phyloP scores from a whole-genome alignment of 2,329 filamentous ascomycete genomes.

The Paecilomyces niveus region DNA sequence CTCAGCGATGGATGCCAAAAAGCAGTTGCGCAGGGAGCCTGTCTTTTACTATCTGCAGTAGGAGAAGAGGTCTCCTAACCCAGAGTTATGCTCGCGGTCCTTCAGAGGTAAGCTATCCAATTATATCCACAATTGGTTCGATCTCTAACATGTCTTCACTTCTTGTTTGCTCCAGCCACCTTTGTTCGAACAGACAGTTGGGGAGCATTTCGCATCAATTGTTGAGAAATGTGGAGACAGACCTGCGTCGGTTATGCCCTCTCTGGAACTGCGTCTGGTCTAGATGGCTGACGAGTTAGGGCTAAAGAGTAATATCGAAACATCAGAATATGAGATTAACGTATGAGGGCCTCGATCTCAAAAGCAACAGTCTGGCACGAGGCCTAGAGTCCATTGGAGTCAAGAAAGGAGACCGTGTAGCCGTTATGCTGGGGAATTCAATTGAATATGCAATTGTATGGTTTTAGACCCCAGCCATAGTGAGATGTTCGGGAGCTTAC shows the following conservation, averaged over 20 bases:
- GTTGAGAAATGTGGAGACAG: conserved; percentile 38
- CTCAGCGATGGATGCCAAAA: neutral
- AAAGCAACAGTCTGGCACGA: conserved; percentile 68
- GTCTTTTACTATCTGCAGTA: neutral
- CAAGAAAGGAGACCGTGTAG: conserved; percentile 74
- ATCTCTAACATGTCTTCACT: neutral
- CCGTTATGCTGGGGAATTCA: conserved; percentile 78
- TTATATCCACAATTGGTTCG: neutral
- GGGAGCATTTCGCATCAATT: conserved; percentile 39
- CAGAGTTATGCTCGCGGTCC: conserved; percentile 24
- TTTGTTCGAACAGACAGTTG: conserved; percentile 40
- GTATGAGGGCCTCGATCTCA: conserved; percentile 66
- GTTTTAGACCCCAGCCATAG: neutral
- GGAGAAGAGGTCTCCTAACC: conserved; percentile 16
- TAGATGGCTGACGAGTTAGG: neutral
- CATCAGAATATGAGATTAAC: conserved; percentile 61
- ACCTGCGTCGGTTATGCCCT: conserved; percentile 42
- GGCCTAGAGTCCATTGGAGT: conserved; percentile 66
- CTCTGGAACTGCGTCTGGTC: neutral
- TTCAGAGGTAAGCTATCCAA: conserved; percentile 15
- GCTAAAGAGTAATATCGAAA: conserved; percentile 47
- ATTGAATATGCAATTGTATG: conserved; percentile 71
- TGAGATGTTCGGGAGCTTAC: conserved; percentile 6
- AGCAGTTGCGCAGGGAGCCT: neutral
- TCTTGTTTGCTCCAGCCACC: conserved; percentile 27